These are phyloP conservation scores for Achaetomium macrosporum DNA, from an alignment of 2,329 filamentous ascomycete species.

Conservation along the genomic window DNA sequence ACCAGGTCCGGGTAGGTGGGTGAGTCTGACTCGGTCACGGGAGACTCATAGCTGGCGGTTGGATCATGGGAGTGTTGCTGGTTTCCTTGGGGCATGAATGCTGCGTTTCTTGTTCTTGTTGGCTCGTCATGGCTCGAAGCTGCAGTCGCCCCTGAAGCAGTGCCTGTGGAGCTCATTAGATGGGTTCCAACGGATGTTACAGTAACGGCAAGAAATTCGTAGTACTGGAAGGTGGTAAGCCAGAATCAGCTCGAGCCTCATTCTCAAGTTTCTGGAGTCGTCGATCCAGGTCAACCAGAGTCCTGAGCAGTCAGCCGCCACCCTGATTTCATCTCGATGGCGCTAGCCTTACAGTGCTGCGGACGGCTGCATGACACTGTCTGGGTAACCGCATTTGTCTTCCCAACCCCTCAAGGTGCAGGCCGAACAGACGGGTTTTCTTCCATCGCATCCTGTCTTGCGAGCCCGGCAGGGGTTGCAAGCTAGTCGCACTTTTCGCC, in stretches of 20 bases:
- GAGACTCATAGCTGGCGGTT: background rate
- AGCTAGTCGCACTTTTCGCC: conserved; percentile 18
- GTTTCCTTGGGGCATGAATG: conserved; percentile 9
- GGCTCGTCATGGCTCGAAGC: background rate
- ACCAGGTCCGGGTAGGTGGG: conserved; percentile 4
- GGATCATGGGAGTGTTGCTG: background rate
- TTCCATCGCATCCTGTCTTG: conserved; percentile 23
- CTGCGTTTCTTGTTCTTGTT: background rate
- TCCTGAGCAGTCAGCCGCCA: conserved; percentile 1
- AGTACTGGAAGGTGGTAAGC: background rate
- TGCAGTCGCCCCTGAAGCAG: background rate
- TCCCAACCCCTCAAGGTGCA: conserved; percentile 18
- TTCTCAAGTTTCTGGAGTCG: conserved; percentile 18
- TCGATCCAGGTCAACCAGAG: conserved; percentile 17
- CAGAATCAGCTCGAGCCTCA: background rate
- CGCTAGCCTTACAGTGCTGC: conserved; percentile 10
- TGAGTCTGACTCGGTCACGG: background rate
- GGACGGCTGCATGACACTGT: conserved; percentile 15
- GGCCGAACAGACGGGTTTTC: conserved; percentile 16
- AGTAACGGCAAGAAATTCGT: no score
- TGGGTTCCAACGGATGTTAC: no score
- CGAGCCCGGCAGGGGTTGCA: conserved; percentile 20
- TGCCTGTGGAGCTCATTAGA: no score
- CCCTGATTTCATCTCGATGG: background rate
- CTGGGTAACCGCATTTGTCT: conserved; percentile 19